These are phyloP conservation scores for Drechslerella dactyloides DNA, from an alignment of 2,329 filamentous ascomycete genomes.

Conservation along the genomic window DNA sequence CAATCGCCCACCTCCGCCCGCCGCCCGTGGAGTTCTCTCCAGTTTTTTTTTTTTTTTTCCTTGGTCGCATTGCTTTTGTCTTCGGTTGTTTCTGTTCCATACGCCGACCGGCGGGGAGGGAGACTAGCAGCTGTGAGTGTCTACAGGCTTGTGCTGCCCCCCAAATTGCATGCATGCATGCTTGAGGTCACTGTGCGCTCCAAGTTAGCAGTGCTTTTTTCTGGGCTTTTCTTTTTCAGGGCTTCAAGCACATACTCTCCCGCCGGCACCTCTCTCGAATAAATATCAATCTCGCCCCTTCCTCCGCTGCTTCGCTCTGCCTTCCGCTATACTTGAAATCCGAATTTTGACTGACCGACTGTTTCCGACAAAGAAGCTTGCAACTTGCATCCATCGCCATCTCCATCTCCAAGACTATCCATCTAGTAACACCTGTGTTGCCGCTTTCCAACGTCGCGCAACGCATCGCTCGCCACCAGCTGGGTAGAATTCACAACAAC, in stretches of 20 bases:
- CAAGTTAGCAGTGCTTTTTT: slow-evolving; percentile 10
- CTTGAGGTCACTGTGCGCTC: too few relatives aligned
- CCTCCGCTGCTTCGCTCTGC: slow-evolving; percentile 10
- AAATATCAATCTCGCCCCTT: slow-evolving; percentile 50
- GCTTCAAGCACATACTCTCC: neutral
- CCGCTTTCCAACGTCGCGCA: slow-evolving; percentile 14
- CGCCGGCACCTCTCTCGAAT: slow-evolving; percentile 26
- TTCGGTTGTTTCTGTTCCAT: slow-evolving; percentile 17
- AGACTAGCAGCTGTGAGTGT: slow-evolving; percentile 22
- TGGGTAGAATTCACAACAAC: neutral
- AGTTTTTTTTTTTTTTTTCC: slow-evolving; percentile 1
- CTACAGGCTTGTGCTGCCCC: slow-evolving; percentile 9
- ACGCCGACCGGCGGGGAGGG: slow-evolving; percentile 38
- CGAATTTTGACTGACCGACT: slow-evolving; percentile 6
- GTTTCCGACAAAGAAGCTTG: neutral
- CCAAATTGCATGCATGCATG: slow-evolving; percentile 2
- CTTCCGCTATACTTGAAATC: slow-evolving; percentile 12
- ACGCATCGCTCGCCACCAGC: slow-evolving; percentile 28
- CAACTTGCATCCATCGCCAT: slow-evolving; percentile 7
- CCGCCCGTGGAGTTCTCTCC: neutral
- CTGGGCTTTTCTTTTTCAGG: slow-evolving; percentile 16
- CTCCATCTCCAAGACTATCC: neutral
- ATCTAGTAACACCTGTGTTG: slow-evolving; percentile 21
- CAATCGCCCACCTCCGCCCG: slow-evolving; percentile 30
- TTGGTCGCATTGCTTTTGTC: slow-evolving; percentile 21